phyloP scores from a whole-genome alignment of 2,329 filamentous ascomycete species.

The Fusarium sacchari region DNA sequence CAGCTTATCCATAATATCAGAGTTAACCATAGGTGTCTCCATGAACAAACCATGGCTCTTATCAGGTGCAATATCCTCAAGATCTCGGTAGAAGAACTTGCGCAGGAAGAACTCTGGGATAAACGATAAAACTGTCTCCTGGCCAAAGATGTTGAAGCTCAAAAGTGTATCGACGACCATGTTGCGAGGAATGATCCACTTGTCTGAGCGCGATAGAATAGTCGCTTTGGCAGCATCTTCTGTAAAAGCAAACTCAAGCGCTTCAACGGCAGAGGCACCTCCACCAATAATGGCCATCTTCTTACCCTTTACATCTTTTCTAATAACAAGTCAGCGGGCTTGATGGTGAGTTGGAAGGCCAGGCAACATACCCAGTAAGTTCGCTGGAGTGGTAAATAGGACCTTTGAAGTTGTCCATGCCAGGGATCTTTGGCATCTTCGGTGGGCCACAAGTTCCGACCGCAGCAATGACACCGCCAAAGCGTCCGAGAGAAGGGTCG shows the following conservation, averaged over 20 bases:
- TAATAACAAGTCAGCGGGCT: constrained; percentile 40
- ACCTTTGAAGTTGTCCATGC: constrained; percentile 78
- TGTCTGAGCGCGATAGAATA: constrained; percentile 80
- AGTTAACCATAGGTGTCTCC: constrained; percentile 89
- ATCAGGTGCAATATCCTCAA: constrained; percentile 76
- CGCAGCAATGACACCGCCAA: constrained; percentile 81
- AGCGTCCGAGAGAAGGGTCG: constrained; percentile 73
- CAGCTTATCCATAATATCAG: constrained; percentile 79
- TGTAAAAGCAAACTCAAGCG: constrained; percentile 79
- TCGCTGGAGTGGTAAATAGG: constrained; percentile 79
- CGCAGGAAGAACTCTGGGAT: constrained; percentile 81
- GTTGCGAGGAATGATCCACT: constrained; percentile 89
- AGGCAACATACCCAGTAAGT: constrained; percentile 65
- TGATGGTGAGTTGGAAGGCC: rapidly evolving
- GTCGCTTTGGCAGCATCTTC: constrained; percentile 74
- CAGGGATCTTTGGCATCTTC: constrained; percentile 75
- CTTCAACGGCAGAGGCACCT: constrained; percentile 84
- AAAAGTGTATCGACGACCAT: constrained; percentile 77
- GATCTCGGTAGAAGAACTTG: constrained; percentile 84
- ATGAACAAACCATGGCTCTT: constrained; percentile 75
- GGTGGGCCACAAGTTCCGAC: constrained; percentile 84
- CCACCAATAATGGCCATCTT: constrained; percentile 81
- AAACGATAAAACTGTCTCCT: constrained; percentile 78
- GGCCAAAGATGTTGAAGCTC: constrained; percentile 80
- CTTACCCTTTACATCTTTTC: constrained; percentile 77